Evolutionary conservation across 495 filamentous ascomycete species (phyloP).

Genomic region (Niebla homalea): DNA sequence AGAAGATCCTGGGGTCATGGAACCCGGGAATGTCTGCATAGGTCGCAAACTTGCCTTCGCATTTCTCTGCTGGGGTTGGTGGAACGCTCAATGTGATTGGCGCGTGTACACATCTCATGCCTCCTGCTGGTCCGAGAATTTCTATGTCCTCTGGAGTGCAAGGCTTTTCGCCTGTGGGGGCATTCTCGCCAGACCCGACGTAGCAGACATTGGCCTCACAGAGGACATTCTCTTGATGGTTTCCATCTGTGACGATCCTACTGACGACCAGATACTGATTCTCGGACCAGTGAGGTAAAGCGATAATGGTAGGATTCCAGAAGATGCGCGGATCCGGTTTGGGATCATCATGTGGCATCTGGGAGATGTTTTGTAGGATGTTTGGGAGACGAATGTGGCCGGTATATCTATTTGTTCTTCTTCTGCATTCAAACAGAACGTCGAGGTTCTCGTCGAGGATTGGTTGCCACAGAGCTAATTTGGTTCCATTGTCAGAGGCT

Average conservation of each 20-base stretch:
- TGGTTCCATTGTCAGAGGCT: not conserved
- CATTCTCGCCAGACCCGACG: conserved; percentile 5
- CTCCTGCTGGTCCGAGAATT: conserved; percentile 19
- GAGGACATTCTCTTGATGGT: conserved; percentile 26
- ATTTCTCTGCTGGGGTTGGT: conserved; percentile 28
- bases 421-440: conserved; percentile 19
- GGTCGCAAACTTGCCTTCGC: conserved; percentile 19
- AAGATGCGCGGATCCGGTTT: conserved; percentile 19
- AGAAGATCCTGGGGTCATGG: conserved; percentile 29
- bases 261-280: conserved; percentile 28
- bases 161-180: conserved; percentile 15
- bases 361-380: conserved; percentile 25
- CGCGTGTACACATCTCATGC: conserved; percentile 22
- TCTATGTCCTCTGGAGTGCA: conserved; percentile 24
- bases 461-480: conserved; percentile 3
- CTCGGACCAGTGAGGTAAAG: conserved; percentile 26
- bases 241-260: conserved; percentile 24
- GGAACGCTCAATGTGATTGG: conserved; percentile 24
- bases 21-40: conserved; percentile 29
- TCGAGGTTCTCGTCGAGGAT: conserved; percentile 16
- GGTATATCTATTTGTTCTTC: conserved; percentile 21
- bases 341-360: conserved; percentile 14
- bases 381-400: conserved; percentile 22
- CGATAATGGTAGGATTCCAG: conserved; percentile 30
- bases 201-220: conserved; percentile 30